Evolutionary conservation across 768 basidiomycete species (phyloP).

Genomic region (Leucocoprinus leucothites): DNA sequence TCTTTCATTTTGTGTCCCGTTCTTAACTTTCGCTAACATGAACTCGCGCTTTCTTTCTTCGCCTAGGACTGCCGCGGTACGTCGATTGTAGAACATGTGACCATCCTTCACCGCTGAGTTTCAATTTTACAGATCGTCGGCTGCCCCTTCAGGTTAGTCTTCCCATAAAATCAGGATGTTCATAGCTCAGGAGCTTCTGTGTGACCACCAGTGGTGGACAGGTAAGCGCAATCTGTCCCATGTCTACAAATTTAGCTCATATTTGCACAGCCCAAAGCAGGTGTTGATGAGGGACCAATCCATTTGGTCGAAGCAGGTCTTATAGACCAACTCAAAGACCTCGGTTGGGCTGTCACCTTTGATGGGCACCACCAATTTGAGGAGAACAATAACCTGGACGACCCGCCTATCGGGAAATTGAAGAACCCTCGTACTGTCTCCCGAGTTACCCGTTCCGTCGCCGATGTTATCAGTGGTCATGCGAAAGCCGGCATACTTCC

Average conservation of each 20-base stretch:
- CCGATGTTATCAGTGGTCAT: conserved; percentile 72
- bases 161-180: conserved; percentile 4
- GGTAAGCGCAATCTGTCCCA: conserved; percentile 32
- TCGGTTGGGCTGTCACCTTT: conserved; percentile 90
- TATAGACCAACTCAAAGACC: conserved; percentile 63
- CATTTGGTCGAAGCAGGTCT: conserved; percentile 87
- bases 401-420: conserved; percentile 83
- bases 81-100: conserved; percentile 26
- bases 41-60: conserved; percentile 47
- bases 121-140: conserved; percentile 70
- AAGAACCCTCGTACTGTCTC: conserved; percentile 91
- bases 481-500: conserved; percentile 78
- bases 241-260: conserved; percentile 12
- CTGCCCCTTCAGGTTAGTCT: conserved; percentile 88
- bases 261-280: conserved; percentile 56
- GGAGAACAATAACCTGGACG: conserved; percentile 56
- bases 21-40: conserved; percentile 14
- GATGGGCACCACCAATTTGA: conserved; percentile 90
- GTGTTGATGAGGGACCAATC: conserved; percentile 88
- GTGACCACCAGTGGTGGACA: conserved; percentile 54
- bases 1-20: conserved; percentile 21
- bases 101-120: conserved; percentile 15
- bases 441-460: conserved; percentile 75
- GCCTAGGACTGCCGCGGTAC: conserved; percentile 77
- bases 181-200: conserved; percentile 12